Evolutionary conservation across 2,329 filamentous ascomycete genomes (phyloP).

Genomic region (Talaromyces sp.): DNA sequence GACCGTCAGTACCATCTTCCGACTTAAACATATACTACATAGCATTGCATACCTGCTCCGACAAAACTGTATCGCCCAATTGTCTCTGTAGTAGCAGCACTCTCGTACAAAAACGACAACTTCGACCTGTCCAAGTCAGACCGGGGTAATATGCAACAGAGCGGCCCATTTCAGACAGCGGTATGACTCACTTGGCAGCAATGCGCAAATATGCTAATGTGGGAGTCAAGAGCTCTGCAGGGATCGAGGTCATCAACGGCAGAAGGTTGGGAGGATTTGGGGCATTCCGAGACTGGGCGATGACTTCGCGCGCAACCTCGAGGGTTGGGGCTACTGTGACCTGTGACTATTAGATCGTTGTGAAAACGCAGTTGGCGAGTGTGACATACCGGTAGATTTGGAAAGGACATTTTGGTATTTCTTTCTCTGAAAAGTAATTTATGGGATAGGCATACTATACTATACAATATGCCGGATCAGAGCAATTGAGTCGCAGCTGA

Average conservation of each 20-base stretch:
- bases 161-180: background rate
- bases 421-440: conserved; percentile 5
- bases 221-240: conserved; percentile 89
- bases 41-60: conserved; percentile 60
- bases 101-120: conserved; percentile 93
- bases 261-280: conserved; percentile 70
- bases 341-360: conserved; percentile 28
- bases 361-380: background rate
- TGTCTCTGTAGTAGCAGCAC: conserved; percentile 83
- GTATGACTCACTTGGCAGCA: conserved; percentile 61
- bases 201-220: conserved; percentile 95
- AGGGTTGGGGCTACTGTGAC: conserved; percentile 58
- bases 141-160: background rate
- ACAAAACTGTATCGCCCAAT: conserved; percentile 96
- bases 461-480: background rate
- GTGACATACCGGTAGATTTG: background rate
- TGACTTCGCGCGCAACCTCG: conserved; percentile 56
- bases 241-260: conserved; percentile 77
- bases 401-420: conserved; percentile 12
- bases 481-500: background rate
- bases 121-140: conserved; percentile 51
- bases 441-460: background rate
- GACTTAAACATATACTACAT: background rate
- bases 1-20: conserved; percentile 1
- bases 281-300: conserved; percentile 51